Percentiles rank a stretch among this genome's conserved stretches.
Conservation (phyloP, 179 eudicot genomes). For the Carnegiea gigantea region DNA sequence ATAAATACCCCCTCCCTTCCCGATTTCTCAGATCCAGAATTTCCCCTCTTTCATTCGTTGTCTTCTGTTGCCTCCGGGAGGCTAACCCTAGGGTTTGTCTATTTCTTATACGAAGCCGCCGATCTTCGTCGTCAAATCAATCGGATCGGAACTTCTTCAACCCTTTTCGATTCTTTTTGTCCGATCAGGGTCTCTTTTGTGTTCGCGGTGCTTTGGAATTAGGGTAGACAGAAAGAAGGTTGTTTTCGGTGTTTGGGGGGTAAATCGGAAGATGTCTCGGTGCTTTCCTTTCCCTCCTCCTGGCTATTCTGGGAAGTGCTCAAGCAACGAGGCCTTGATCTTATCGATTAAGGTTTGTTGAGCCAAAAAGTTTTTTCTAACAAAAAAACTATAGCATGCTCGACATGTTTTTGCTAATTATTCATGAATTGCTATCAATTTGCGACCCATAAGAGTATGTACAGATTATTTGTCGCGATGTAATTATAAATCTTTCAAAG, state of each 20-base stretch:
- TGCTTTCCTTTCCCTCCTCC: constrained; percentile 67
- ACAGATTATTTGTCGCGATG: neutral
- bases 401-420: constrained; percentile 21
- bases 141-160: neutral
- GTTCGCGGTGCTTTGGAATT: neutral
- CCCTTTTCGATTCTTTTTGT: neutral
- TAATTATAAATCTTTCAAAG: neutral
- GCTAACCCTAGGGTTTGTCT: constrained; percentile 29
- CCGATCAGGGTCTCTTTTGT: neutral
- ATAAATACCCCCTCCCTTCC: constrained; percentile 16
- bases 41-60: neutral
- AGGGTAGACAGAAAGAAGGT: neutral
- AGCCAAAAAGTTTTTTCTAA: constrained; percentile 25
- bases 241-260: neutral
- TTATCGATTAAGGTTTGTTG: constrained; percentile 93
- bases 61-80: neutral
- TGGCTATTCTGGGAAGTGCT: constrained; percentile 49
- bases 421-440: constrained; percentile 1
- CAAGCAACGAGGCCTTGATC: constrained; percentile 74
- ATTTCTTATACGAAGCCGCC: neutral
- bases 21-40: neutral
- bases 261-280: constrained; percentile 56
- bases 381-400: constrained; percentile 6
- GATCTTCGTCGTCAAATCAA: neutral
- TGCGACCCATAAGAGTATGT: neutral